Evolutionary conservation across 805 yeast species (phyloP), one percentile per base, ranked within the genome.

Genomic region (Yamadazyma olivae): DNA sequence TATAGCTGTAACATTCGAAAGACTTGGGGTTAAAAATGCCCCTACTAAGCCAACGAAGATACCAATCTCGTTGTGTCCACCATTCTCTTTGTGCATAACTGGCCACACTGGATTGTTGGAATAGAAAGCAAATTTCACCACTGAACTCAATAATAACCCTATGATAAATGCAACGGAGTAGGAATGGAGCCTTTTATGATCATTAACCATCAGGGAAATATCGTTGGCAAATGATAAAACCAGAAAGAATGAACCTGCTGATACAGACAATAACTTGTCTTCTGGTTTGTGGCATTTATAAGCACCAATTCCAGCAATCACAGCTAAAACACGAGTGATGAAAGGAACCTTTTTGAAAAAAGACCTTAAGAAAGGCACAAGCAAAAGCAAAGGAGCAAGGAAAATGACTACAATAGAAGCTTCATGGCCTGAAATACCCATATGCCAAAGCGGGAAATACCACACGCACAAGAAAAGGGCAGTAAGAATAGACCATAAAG

Each of bases 31-130:
- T 37, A 81, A 65, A n/a, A 77, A 48, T 3, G 91, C 89, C 26
- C 79, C 72, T 7, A 74, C 44, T 4, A 81, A 48, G 16, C 95
- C 96, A 33, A 83, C 41, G 3, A 68, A 58, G 3, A 88, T 57
- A 27, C 93, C 95, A 20, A 77, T 61, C 35, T 68, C 70, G 59
- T 91, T 91, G 70, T 78, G 77, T 10, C 99, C 99, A 14, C 97
- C 96, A 49, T 86, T 89, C 9, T 68, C 74, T 13, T 70, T 71
- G 56, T 89, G 81, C 90, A 93, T 81, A 33, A 90, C 83, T 19
- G 98, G 95, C 99, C 99, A 93, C 32, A 89, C 68, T 25, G 99
- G 99, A 56, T 93, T 93, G 54, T 90, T 90, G 2, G 98, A 79
- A 61, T 76, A 83, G 49, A 72, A 76, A 7, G 82, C 76, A 62